phyloP scores from a whole-genome alignment of 208 protist genomes.

The Trichomonas gallinae region DNA sequence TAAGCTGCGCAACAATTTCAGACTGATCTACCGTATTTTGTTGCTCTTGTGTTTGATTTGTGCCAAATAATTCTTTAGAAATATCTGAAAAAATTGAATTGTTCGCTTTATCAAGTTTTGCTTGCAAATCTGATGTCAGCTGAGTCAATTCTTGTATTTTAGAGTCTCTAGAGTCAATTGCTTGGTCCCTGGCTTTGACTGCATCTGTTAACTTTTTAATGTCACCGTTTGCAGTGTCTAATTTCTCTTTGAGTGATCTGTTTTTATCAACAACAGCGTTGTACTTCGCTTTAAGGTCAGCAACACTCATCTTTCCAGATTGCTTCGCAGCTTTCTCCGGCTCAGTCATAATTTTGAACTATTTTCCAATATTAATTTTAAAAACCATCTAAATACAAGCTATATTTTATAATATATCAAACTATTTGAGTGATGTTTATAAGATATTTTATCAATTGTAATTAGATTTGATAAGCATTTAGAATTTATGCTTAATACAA shows the following conservation, averaged over 20 bases:
- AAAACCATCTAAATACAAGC: no score
- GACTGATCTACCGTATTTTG: background rate
- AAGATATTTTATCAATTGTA: no score
- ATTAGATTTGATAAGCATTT: no score
- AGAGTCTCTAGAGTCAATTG: background rate
- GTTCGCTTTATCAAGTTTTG: background rate
- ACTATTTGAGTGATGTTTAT: no score
- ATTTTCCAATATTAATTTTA: no score
- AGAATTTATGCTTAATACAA: no score
- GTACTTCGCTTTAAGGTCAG: background rate
- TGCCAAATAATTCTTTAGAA: background rate
- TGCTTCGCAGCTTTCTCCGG: background rate
- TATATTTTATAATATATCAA: no score
- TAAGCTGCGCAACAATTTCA: background rate
- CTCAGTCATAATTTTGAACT: background rate
- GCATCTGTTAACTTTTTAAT: background rate
- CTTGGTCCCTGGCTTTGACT: background rate
- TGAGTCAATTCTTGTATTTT: background rate
- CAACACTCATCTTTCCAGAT: background rate
- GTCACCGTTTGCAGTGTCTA: background rate
- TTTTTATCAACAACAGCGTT: background rate
- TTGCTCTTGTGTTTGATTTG: background rate
- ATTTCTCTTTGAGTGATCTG: background rate
- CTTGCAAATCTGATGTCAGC: background rate
- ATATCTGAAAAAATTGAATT: background rate